These are phyloP conservation scores for Aspergillus bertholletiae DNA, from an alignment of 495 filamentous ascomycete species.

Conservation along the genomic window DNA sequence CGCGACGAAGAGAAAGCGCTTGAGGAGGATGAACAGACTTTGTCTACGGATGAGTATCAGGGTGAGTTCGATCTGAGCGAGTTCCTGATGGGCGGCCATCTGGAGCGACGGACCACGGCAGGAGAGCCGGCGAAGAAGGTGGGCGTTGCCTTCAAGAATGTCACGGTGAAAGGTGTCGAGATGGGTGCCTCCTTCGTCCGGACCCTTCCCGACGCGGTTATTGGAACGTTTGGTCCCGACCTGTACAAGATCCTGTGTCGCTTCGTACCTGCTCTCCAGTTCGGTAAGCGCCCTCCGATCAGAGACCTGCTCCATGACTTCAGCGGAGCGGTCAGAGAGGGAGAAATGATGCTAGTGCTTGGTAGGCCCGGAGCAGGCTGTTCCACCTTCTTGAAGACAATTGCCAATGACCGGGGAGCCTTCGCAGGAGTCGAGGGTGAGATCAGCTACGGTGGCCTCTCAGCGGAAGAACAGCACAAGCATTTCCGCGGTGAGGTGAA, in stretches of 20 bases:
- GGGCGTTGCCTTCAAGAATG: constrained; percentile 77
- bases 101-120: constrained; percentile 68
- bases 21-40: constrained; percentile 21
- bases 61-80: constrained; percentile 66
- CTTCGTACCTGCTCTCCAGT: constrained; percentile 61
- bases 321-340: constrained; percentile 71
- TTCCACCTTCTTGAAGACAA: constrained; percentile 73
- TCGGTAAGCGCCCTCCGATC: constrained; percentile 47
- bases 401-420: constrained; percentile 64
- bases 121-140: constrained; percentile 75
- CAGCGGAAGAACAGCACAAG: constrained; percentile 62
- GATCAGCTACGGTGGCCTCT: constrained; percentile 73
- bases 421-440: constrained; percentile 69
- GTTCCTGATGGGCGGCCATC: constrained; percentile 76
- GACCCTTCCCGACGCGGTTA: constrained; percentile 71
- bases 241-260: constrained; percentile 64
- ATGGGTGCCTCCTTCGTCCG: constrained; percentile 65
- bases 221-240: constrained; percentile 85
- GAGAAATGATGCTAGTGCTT: constrained; percentile 81
- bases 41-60: constrained; percentile 35
- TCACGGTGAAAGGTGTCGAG: constrained; percentile 71
- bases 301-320: constrained; percentile 71
- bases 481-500: constrained; percentile 77
- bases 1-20: constrained; percentile 37
- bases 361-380: constrained; percentile 79